These are phyloP conservation scores for Megacollybia platyphylla DNA, from an alignment of 1,284 basidiomycete genomes.

Conservation along the genomic window DNA sequence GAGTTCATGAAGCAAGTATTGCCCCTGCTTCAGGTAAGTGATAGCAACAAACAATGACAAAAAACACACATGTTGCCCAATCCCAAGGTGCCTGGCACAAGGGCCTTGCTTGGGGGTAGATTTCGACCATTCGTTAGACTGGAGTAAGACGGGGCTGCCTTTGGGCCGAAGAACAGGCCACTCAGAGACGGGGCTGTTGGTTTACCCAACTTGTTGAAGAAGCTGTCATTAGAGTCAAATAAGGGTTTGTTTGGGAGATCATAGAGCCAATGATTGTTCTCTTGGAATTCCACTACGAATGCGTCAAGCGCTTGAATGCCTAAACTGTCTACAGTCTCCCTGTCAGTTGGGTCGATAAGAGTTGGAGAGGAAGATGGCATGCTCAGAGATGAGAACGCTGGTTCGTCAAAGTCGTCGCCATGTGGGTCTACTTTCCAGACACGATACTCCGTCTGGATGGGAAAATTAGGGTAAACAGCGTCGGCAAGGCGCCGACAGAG, in stretches of 20 bases:
- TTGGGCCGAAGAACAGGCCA: slow-evolving; percentile 13
- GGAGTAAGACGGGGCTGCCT: slow-evolving; percentile 7
- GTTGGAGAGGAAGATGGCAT: slow-evolving; percentile 16
- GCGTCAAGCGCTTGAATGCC: slow-evolving; percentile 16
- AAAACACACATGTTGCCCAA: slow-evolving; percentile 69
- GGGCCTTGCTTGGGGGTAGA: slow-evolving; percentile 11
- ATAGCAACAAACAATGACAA: background rate
- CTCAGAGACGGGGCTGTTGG: slow-evolving; percentile 12
- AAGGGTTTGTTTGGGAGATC: slow-evolving; percentile 26
- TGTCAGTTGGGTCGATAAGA: slow-evolving; percentile 6
- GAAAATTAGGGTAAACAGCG: slow-evolving; percentile 15
- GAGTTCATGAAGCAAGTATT: slow-evolving; percentile 94
- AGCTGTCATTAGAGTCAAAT: slow-evolving; percentile 42
- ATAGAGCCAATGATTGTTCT: slow-evolving; percentile 35
- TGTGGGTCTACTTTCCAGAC: slow-evolving; percentile 40
- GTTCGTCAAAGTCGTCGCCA: slow-evolving; percentile 22
- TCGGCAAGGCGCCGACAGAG: slow-evolving; percentile 27
- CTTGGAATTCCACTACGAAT: slow-evolving; percentile 55
- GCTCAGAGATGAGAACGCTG: slow-evolving; percentile 23
- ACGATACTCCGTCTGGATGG: slow-evolving; percentile 27
- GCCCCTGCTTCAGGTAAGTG: slow-evolving; percentile 35
- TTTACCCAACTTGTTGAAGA: slow-evolving; percentile 29
- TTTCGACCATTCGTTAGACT: background rate
- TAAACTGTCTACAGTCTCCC: too few species aligned
- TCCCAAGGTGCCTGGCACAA: slow-evolving; percentile 70